These are phyloP conservation scores for Fraxinus cuspidata DNA, from an alignment of 257 asterid genomes.

Conservation along the genomic window DNA sequence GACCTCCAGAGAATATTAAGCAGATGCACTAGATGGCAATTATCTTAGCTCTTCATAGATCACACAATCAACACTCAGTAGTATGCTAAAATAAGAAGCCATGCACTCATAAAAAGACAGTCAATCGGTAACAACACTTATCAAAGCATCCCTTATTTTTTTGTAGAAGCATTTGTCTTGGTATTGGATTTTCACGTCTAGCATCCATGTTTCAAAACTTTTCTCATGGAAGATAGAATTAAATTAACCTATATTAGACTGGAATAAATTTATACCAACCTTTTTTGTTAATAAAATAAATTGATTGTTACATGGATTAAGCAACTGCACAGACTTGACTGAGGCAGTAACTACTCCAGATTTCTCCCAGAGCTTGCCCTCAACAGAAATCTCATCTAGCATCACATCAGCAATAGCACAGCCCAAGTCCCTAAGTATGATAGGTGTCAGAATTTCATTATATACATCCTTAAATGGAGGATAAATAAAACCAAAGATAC, in stretches of 20 bases:
- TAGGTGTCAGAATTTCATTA: constrained; percentile 1
- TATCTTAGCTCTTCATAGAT: constrained; percentile 5
- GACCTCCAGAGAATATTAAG: constrained; percentile 13
- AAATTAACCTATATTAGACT: constrained; percentile 20
- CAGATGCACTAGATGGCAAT: constrained; percentile 9
- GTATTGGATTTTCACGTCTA: not conserved
- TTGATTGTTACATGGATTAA: constrained; percentile 61
- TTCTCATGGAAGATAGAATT: constrained; percentile 14
- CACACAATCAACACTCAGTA: constrained; percentile 13
- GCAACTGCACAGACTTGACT: constrained; percentile 59
- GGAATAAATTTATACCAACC: constrained; percentile 48
- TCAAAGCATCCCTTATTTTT: constrained; percentile 18
- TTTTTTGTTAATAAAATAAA: constrained; percentile 51
- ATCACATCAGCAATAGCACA: constrained; percentile 61
- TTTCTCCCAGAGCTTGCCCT: constrained; percentile 74
- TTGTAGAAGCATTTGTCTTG: not conserved
- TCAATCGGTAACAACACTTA: not conserved
- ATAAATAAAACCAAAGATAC: not conserved
- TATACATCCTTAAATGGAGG: not conserved
- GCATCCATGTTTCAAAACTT: not conserved
- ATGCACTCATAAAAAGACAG: not conserved
- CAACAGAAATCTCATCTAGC: constrained; percentile 52
- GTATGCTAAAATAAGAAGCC: constrained; percentile 10
- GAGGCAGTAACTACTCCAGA: constrained; percentile 52
- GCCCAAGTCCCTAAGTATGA: constrained; percentile 57